These are phyloP conservation scores for Daedalea quercina DNA, from an alignment of 768 basidiomycete genomes.

Conservation along the genomic window DNA sequence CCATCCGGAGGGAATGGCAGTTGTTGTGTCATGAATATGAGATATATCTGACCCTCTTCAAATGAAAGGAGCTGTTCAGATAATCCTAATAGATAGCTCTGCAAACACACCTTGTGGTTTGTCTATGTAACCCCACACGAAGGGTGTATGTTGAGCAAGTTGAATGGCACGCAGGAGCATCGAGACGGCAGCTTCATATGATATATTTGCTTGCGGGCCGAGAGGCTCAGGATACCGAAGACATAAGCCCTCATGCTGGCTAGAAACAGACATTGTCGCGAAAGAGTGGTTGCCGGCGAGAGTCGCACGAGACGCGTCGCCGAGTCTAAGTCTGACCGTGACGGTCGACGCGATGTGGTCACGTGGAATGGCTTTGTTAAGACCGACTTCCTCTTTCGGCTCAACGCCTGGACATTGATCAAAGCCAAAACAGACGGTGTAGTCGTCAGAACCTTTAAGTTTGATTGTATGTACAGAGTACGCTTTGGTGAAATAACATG, in stretches of 20 bases:
- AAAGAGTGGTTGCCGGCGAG: background rate
- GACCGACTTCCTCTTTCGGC: too few relatives aligned
- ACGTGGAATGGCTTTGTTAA: too few relatives aligned
- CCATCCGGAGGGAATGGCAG: slow-evolving; percentile 68
- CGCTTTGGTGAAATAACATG: too few relatives aligned
- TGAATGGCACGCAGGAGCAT: slow-evolving; percentile 57
- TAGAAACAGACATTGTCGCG: background rate
- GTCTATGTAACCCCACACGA: slow-evolving; percentile 71
- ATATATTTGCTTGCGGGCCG: slow-evolving; percentile 47
- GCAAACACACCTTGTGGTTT: slow-evolving; percentile 56
- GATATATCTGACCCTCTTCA: slow-evolving; percentile 56
- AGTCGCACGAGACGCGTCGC: background rate
- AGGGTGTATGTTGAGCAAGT: slow-evolving; percentile 54
- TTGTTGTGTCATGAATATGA: slow-evolving; percentile 60
- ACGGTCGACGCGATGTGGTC: too few relatives aligned
- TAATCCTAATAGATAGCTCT: background rate
- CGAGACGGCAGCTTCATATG: slow-evolving; percentile 47
- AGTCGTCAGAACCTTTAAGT: too few relatives aligned
- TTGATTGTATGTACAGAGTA: too few relatives aligned
- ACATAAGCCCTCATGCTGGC: slow-evolving; percentile 46
- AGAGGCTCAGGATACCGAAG: slow-evolving; percentile 68
- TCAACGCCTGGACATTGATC: too few relatives aligned
- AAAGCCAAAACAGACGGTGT: too few relatives aligned
- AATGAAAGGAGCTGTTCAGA: background rate
- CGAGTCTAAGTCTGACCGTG: too few relatives aligned